phyloP scores from a whole-genome alignment of 192 early-diverging fungal species.

The Entomortierella lignicola region DNA sequence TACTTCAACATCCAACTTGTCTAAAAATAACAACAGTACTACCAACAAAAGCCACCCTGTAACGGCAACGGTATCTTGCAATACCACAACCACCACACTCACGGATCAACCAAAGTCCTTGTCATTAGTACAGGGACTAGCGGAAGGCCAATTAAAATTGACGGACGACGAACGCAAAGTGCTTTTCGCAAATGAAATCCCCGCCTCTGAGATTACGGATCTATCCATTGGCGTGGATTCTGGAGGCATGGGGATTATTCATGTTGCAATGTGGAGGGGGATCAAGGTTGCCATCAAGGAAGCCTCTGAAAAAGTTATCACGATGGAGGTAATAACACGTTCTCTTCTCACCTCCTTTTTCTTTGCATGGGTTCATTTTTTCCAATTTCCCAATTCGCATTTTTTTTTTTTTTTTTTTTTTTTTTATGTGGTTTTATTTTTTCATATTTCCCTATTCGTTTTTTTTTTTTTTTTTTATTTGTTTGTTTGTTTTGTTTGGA shows the following conservation, averaged over 20 bases:
- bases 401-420: not conserved
- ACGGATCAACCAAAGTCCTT: conserved; percentile 1
- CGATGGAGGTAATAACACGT: conserved; percentile 37
- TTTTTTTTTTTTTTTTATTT: not conserved
- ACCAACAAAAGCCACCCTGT: not conserved
- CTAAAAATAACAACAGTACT: not conserved
- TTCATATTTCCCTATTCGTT: not conserved
- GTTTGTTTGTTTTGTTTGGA: too few species aligned
- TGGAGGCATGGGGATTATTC: conserved; percentile 53
- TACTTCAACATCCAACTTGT: too few species aligned
- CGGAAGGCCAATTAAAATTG: not conserved
- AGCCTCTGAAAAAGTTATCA: conserved; percentile 31
- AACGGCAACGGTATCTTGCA: too few species aligned
- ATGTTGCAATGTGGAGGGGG: conserved; percentile 46
- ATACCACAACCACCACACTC: not conserved
- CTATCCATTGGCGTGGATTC: conserved; percentile 45
- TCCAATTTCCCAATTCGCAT: too few species aligned
- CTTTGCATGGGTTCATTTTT: too few species aligned
- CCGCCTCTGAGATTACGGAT: conserved; percentile 44
- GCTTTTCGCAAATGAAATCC: conserved; percentile 51
- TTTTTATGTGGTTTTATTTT: not conserved
- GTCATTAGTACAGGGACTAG: conserved; percentile 34
- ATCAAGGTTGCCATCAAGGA: conserved; percentile 54
- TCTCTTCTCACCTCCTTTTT: not conserved
- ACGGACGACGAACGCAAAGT: conserved; percentile 37